Percentiles rank a stretch among this genome's conserved stretches.
These are phyloP conservation scores for Emericellopsis cladophorae DNA, from an alignment of 2,329 filamentous ascomycete species.

Conservation along the genomic window DNA sequence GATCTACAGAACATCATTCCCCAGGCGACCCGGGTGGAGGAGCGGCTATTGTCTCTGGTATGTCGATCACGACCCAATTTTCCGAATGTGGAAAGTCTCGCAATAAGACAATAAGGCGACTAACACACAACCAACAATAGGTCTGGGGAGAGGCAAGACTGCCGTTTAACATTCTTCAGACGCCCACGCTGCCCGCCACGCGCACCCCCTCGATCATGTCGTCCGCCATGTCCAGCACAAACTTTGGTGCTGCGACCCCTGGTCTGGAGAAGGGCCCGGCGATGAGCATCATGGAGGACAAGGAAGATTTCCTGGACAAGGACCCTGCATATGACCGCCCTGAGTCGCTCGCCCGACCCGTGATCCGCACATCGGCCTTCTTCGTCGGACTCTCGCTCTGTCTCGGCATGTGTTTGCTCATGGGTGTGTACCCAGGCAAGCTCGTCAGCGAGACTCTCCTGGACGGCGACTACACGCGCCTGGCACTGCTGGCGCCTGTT, in stretches of 20 bases:
- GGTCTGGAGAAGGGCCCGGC: slow-evolving; percentile 7
- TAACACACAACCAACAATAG: not conserved
- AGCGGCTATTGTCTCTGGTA: slow-evolving; percentile 15
- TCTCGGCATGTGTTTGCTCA: slow-evolving; percentile 22
- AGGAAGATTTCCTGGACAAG: slow-evolving; percentile 11
- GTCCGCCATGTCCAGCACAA: slow-evolving; percentile 7
- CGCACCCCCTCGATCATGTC: slow-evolving; percentile 6
- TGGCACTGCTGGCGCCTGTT: slow-evolving; percentile 19
- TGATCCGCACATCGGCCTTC: slow-evolving; percentile 20
- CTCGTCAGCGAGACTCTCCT: slow-evolving; percentile 23
- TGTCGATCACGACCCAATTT: not conserved
- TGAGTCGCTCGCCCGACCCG: slow-evolving; percentile 27
- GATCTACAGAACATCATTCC: slow-evolving; percentile 24
- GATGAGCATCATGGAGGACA: slow-evolving; percentile 7
- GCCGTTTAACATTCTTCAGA: slow-evolving; percentile 6
- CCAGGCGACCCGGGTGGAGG: slow-evolving; percentile 19
- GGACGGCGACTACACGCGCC: slow-evolving; percentile 22
- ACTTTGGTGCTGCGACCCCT: slow-evolving; percentile 6
- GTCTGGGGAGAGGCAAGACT: slow-evolving; percentile 13
- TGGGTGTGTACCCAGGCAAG: slow-evolving; percentile 22
- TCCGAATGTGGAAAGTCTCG: no score
- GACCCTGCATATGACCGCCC: slow-evolving; percentile 10
- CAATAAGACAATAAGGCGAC: not conserved
- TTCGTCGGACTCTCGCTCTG: slow-evolving; percentile 24
- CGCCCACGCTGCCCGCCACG: slow-evolving; percentile 4